phyloP scores from a whole-genome alignment of 805 yeast genomes.

The Brettanomyces custersianus region DNA sequence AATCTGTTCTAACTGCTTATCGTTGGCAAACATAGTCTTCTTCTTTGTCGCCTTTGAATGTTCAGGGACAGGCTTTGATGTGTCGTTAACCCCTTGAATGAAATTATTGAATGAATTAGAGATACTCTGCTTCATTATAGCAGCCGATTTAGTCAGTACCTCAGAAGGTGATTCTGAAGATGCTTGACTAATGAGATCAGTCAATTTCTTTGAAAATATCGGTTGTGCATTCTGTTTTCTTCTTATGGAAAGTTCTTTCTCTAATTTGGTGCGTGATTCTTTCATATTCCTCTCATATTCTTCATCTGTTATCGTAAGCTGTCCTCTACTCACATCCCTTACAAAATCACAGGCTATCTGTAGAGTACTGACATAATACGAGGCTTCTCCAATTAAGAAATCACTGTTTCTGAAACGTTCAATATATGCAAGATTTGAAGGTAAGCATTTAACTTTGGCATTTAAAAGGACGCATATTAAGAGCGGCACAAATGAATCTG shows the following conservation, averaged over 20 bases:
- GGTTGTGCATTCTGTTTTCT: constrained; percentile 7
- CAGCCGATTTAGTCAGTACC: constrained; percentile 28
- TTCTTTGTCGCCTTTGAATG: background rate
- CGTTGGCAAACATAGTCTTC: constrained; percentile 5
- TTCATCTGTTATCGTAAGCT: constrained; percentile 51
- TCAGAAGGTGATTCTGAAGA: constrained; percentile 25
- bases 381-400: constrained; percentile 78
- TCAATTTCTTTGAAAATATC: constrained; percentile 19
- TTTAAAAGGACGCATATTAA: constrained; percentile 70
- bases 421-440: constrained; percentile 75
- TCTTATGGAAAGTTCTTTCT: constrained; percentile 19
- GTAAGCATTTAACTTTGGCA: constrained; percentile 54
- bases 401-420: constrained; percentile 74
- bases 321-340: constrained; percentile 44
- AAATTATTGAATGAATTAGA: constrained; percentile 19
- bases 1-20: constrained; percentile 16
- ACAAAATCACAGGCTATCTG: constrained; percentile 84
- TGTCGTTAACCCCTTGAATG: constrained; percentile 9
- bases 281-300: constrained; percentile 47
- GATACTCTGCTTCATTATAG: constrained; percentile 26
- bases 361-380: constrained; percentile 84
- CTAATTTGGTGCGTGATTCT: constrained; percentile 30
- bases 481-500: constrained; percentile 90
- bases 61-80: background rate
- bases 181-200: constrained; percentile 17